Conservation (phyloP, 225 moss, liverwort and hornwort species). For the Neckera pumila region DNA sequence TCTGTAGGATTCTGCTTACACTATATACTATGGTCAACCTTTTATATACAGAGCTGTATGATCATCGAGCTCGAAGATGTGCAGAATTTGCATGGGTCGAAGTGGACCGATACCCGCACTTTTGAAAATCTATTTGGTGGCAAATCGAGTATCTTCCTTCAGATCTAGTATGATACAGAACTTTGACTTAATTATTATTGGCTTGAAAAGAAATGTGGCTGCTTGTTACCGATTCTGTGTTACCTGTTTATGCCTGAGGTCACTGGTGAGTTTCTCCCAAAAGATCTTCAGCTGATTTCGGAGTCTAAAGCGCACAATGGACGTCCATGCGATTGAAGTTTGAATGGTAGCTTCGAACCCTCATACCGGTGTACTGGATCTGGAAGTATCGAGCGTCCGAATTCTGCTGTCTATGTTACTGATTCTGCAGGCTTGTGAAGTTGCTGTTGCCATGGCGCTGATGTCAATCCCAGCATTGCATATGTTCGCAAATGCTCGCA, state of each 20-base stretch:
- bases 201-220: neutral
- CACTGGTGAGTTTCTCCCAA: neutral
- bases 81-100: neutral
- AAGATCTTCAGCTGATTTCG: neutral
- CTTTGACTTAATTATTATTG: neutral
- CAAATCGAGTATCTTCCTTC: neutral
- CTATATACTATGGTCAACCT: neutral
- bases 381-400: slow-evolving; percentile 31
- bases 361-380: slow-evolving; percentile 30
- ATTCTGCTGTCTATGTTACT: slow-evolving; percentile 1
- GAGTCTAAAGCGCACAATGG: neutral
- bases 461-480: slow-evolving; percentile 57
- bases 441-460: slow-evolving; percentile 22
- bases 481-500: slow-evolving; percentile 82
- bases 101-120: neutral
- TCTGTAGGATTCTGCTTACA: neutral
- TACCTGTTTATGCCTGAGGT: neutral
- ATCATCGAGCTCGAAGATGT: neutral
- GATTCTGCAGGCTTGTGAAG: slow-evolving; percentile 42
- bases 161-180: neutral
- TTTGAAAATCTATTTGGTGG: neutral
- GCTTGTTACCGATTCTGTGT: neutral
- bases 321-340: neutral
- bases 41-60: neutral
- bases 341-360: neutral